Conservation (phyloP, 108 stramenopile genomes). For the Nitzschia putrida region DNA sequence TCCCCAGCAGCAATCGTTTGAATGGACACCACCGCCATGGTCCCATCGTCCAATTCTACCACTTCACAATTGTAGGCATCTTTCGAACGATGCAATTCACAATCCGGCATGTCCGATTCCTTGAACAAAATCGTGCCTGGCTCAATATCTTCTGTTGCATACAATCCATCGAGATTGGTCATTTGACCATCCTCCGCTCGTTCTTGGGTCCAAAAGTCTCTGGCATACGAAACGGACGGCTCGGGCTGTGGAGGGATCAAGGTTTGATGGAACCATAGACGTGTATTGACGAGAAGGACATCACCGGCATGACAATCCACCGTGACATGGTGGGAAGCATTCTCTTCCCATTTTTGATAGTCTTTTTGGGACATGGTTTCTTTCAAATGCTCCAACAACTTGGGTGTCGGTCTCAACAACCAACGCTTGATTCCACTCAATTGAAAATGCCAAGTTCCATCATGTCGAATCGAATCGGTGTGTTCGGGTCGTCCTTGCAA, state of each 20-base stretch:
- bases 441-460: constrained; percentile 92
- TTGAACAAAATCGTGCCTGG: constrained; percentile 80
- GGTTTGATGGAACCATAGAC: constrained; percentile 89
- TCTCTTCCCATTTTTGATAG: constrained; percentile 18
- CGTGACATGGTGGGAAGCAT: constrained; percentile 14
- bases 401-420: constrained; percentile 70
- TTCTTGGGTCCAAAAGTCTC: constrained; percentile 68
- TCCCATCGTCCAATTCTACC: constrained; percentile 70
- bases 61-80: constrained; percentile 85
- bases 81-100: constrained; percentile 39
- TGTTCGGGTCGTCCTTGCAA: constrained; percentile 82
- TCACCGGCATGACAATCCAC: constrained; percentile 80
- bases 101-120: constrained; percentile 51
- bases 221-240: constrained; percentile 83
- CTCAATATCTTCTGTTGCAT: constrained; percentile 76
- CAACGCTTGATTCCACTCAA: constrained; percentile 76
- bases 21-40: constrained; percentile 71
- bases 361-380: not conserved
- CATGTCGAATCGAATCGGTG: constrained; percentile 83
- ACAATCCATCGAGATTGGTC: constrained; percentile 86
- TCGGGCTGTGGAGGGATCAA: constrained; percentile 56
- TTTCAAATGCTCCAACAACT: constrained; percentile 52
- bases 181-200: constrained; percentile 30
- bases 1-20: constrained; percentile 73
- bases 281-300: constrained; percentile 77